phyloP scores from a whole-genome alignment of 805 yeast species.

The Myxozyma sirexii region DNA sequence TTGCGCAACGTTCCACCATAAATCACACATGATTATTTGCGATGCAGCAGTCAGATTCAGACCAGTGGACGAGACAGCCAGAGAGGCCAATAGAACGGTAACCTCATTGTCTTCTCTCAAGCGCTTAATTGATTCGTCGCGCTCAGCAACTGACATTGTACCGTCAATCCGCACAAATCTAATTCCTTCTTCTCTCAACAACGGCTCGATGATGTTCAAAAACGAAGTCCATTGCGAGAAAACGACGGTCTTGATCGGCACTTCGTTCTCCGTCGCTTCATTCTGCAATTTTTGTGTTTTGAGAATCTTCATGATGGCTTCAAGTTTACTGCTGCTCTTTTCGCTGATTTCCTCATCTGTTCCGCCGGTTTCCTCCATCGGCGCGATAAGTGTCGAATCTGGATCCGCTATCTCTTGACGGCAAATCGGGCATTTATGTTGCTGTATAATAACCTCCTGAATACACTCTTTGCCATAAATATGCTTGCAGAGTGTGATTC shows the following conservation, averaged over 20 bases:
- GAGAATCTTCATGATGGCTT: conserved; percentile 22
- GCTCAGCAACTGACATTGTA: conserved; percentile 66
- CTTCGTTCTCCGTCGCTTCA: conserved; percentile 11
- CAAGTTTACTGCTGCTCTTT: conserved; percentile 22
- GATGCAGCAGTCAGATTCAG: conserved; percentile 92
- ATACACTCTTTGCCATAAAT: conserved; percentile 26
- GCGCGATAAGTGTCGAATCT: conserved; percentile 12
- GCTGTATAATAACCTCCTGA: conserved; percentile 10
- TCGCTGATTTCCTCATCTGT: background rate
- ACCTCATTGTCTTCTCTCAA: conserved; percentile 61
- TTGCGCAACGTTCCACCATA: conserved; percentile 97
- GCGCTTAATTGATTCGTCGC: conserved; percentile 62
- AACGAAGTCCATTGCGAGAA: conserved; percentile 85
- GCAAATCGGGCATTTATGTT: conserved; percentile 23
- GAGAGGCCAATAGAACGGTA: conserved; percentile 71
- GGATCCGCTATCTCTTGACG: conserved; percentile 8
- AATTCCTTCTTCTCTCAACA: conserved; percentile 51
- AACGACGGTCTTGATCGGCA: conserved; percentile 61
- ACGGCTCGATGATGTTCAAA: conserved; percentile 63
- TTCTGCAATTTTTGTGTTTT: conserved; percentile 14
- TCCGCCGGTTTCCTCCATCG: conserved; percentile 11
- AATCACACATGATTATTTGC: conserved; percentile 88
- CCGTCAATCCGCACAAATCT: conserved; percentile 72
- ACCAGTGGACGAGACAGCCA: conserved; percentile 95
- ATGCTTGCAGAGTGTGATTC: conserved; percentile 30